phyloP scores from a whole-genome alignment of 495 filamentous ascomycete genomes.

The Margaritispora aquatica region DNA sequence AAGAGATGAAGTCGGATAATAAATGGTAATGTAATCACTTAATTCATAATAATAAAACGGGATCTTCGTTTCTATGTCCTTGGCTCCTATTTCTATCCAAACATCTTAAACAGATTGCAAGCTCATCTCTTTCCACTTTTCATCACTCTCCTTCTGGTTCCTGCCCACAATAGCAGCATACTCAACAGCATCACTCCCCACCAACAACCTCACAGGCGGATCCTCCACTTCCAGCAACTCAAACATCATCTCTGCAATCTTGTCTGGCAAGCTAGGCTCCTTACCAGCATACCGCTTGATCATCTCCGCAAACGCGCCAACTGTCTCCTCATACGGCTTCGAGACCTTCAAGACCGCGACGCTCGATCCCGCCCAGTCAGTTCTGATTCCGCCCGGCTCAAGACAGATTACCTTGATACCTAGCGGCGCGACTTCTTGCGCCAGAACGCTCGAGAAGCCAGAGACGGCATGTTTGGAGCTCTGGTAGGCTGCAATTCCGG shows the following conservation, averaged over 20 bases:
- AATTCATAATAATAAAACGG: too few relatives aligned
- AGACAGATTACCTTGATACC: constrained; percentile 28
- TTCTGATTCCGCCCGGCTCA: constrained; percentile 29
- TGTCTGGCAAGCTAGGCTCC: constrained; percentile 14
- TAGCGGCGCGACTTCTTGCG: constrained; percentile 22
- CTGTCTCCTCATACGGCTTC: constrained; percentile 24
- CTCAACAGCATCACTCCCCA: constrained; percentile 27
- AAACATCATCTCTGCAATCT: constrained; percentile 25
- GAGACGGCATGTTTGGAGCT: constrained; percentile 19
- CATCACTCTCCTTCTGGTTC: constrained; percentile 19
- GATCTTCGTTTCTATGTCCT: neutral
- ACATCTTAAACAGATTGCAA: constrained; percentile 11
- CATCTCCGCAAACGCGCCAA: constrained; percentile 10
- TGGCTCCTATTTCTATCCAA: neutral
- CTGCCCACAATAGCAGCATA: constrained; percentile 17
- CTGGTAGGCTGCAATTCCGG: constrained; percentile 5
- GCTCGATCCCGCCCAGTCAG: constrained; percentile 25
- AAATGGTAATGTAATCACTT: too few relatives aligned
- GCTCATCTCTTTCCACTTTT: constrained; percentile 23
- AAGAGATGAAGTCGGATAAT: neutral
- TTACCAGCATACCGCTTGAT: constrained; percentile 2
- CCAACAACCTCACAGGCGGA: constrained; percentile 23
- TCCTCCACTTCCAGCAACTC: constrained; percentile 17
- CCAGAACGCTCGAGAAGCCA: constrained; percentile 21
- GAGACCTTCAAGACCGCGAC: constrained; percentile 21